Percentiles rank a stretch among this genome's conserved stretches.
phyloP scores from a whole-genome alignment of 2,329 filamentous ascomycete species.

The Rutstroemia sp. region DNA sequence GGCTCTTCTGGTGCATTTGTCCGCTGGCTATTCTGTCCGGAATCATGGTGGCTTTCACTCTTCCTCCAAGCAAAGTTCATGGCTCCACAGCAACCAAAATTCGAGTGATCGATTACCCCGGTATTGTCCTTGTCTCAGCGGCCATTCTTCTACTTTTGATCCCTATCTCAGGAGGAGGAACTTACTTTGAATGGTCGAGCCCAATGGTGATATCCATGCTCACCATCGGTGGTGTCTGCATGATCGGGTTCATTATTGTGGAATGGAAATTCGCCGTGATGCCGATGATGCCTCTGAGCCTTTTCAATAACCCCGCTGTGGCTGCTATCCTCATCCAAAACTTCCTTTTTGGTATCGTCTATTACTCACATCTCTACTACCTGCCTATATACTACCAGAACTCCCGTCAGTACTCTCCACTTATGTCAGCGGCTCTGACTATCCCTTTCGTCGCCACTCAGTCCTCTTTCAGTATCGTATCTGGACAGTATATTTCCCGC shows the following conservation, averaged over 20 bases:
- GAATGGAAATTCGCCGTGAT: constrained; percentile 48
- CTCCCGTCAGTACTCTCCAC: constrained; percentile 30
- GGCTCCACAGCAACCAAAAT: constrained; percentile 40
- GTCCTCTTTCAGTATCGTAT: constrained; percentile 37
- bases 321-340: constrained; percentile 48
- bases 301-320: constrained; percentile 48
- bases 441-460: constrained; percentile 43
- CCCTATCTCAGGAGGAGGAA: constrained; percentile 53
- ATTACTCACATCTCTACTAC: constrained; percentile 52
- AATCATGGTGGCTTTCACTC: constrained; percentile 38
- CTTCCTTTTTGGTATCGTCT: constrained; percentile 52
- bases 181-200: constrained; percentile 48
- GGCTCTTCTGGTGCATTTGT: constrained; percentile 42
- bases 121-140: constrained; percentile 45
- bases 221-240: constrained; percentile 37
- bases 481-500: constrained; percentile 51
- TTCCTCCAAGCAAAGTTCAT: constrained; percentile 45
- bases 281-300: constrained; percentile 49
- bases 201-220: constrained; percentile 55
- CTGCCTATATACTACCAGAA: constrained; percentile 57
- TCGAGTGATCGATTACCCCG: constrained; percentile 51
- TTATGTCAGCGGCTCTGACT: constrained; percentile 43
- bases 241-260: constrained; percentile 43
- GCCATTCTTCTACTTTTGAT: constrained; percentile 55
- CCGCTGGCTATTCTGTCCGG: constrained; percentile 42